These are phyloP conservation scores for Sextonia rubra DNA, from an alignment of 164 flowering plant genomes.

Conservation along the genomic window DNA sequence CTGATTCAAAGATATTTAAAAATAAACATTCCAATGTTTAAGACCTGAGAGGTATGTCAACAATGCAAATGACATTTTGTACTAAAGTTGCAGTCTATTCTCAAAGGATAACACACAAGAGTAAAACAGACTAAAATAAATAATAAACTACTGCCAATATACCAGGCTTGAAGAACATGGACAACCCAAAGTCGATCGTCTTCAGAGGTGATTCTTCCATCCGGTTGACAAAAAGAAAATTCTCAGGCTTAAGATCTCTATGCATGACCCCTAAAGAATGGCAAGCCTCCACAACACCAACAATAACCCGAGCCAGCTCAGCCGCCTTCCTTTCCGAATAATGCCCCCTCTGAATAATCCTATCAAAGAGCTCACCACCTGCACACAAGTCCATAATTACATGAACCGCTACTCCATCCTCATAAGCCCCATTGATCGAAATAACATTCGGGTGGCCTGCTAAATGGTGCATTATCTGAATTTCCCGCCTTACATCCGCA, in stretches of 20 bases:
- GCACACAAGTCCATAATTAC: conserved; percentile 81
- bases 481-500: conserved; percentile 87
- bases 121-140: background rate
- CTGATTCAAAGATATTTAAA: no score
- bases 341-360: conserved; percentile 69
- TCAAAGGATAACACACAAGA: background rate
- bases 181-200: conserved; percentile 82
- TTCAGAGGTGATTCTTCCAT: conserved; percentile 66
- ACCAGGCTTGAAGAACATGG: conserved; percentile 90
- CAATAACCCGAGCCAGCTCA: conserved; percentile 56
- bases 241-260: conserved; percentile 90
- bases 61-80: no score
- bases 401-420: conserved; percentile 84
- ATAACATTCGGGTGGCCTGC: conserved; percentile 59
- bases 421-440: conserved; percentile 65
- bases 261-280: conserved; percentile 94
- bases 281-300: conserved; percentile 68
- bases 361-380: conserved; percentile 89
- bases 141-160: background rate
- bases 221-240: conserved; percentile 68
- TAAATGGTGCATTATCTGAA: conserved; percentile 87
- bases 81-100: background rate
- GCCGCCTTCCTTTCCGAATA: conserved; percentile 82
- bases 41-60: no score
- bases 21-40: no score